These are phyloP conservation scores for Fusarium sp. DNA, from an alignment of 2,329 filamentous ascomycete genomes.

Conservation along the genomic window DNA sequence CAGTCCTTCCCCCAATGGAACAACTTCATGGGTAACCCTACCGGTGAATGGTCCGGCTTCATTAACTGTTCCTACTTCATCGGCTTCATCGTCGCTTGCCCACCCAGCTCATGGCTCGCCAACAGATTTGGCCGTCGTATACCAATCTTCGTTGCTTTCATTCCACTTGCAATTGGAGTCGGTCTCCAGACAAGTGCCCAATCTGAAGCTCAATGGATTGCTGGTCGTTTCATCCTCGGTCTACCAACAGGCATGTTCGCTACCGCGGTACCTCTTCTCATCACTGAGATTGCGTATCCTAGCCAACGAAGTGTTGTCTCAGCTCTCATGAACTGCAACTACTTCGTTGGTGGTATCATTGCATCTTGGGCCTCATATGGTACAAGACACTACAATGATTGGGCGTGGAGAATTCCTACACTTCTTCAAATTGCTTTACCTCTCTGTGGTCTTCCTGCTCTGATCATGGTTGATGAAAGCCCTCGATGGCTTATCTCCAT, in stretches of 20 bases:
- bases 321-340: slow-evolving; percentile 17
- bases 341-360: slow-evolving; percentile 20
- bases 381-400: slow-evolving; percentile 11
- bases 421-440: slow-evolving; percentile 12
- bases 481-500: slow-evolving; percentile 14
- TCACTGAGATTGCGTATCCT: slow-evolving; percentile 10
- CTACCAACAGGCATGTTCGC: slow-evolving; percentile 20
- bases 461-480: slow-evolving; percentile 12
- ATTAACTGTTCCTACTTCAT: slow-evolving; percentile 22
- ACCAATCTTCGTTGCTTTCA: background rate
- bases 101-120: slow-evolving; percentile 14
- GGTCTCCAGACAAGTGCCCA: slow-evolving; percentile 18
- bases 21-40: slow-evolving; percentile 13
- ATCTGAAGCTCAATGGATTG: slow-evolving; percentile 11
- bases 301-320: slow-evolving; percentile 20
- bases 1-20: slow-evolving; percentile 20
- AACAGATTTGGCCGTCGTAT: slow-evolving; percentile 21
- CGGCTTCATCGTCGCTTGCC: slow-evolving; percentile 11
- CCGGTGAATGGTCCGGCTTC: slow-evolving; percentile 24
- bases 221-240: slow-evolving; percentile 11
- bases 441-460: slow-evolving; percentile 3
- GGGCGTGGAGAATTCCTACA: slow-evolving; percentile 14
- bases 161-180: background rate
- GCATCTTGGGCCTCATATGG: slow-evolving; percentile 22
- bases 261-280: slow-evolving; percentile 11